Evolutionary conservation across 257 asterid species (phyloP).

Genomic region (Thymus quinquecostatus): DNA sequence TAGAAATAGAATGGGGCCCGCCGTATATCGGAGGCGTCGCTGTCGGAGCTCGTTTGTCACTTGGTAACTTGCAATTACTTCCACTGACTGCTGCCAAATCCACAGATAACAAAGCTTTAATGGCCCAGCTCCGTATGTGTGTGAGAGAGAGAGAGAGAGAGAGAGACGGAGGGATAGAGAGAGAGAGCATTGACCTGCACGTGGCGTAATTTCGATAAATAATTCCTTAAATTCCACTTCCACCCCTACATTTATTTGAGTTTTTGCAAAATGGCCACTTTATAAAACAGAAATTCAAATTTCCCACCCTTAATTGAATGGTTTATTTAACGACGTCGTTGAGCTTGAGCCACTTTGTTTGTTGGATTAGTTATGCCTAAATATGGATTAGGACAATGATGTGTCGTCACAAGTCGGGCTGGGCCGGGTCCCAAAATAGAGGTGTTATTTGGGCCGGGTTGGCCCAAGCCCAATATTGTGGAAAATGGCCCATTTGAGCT

Average conservation of each 20-base stretch:
- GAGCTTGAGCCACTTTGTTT: too few relatives aligned
- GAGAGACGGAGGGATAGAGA: neutral
- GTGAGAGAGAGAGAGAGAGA: neutral
- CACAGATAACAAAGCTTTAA: constrained; percentile 9
- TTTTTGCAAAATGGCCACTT: neutral
- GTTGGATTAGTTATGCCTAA: too few relatives aligned
- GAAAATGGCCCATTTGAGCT: too few relatives aligned
- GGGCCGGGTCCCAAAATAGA: too few relatives aligned
- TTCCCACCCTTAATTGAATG: neutral
- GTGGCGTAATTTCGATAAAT: constrained; percentile 19
- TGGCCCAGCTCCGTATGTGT: neutral
- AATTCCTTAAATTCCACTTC: neutral
- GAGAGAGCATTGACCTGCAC: constrained; percentile 24
- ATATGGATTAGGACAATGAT: too few relatives aligned
- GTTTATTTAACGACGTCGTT: neutral
- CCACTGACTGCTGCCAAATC: constrained; percentile 32
- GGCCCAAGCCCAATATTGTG: too few relatives aligned
- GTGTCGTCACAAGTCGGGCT: too few relatives aligned
- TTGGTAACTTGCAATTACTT: constrained; percentile 27
- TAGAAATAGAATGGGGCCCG: constrained; percentile 8
- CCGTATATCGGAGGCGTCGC: constrained; percentile 25
- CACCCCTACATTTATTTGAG: neutral
- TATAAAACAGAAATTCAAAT: neutral
- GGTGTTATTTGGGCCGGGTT: too few relatives aligned
- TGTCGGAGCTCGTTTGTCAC: constrained; percentile 6